Evolutionary conservation across 371 early-diverging fungal genomes (phyloP).

Genomic region (Batkoa obscura): DNA sequence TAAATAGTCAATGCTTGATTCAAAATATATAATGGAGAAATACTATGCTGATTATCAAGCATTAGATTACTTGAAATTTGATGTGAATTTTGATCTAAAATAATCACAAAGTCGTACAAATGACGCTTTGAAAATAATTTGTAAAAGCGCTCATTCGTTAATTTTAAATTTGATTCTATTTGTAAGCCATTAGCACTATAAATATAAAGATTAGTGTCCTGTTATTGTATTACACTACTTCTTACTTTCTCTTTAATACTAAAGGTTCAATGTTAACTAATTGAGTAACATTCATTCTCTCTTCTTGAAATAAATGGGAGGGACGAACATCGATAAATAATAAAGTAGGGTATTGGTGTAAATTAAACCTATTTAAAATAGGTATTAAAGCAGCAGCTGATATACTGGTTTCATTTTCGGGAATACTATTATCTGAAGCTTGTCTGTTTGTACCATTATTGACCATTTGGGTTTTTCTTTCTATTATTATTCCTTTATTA

Average conservation of each 20-base stretch:
- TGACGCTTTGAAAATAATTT: slow-evolving; percentile 38
- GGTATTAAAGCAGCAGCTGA: not conserved
- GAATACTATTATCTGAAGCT: too few relatives aligned
- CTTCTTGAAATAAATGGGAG: slow-evolving; percentile 12
- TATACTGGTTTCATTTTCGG: too few relatives aligned
- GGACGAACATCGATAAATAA: slow-evolving; percentile 72
- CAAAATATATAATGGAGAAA: slow-evolving; percentile 9
- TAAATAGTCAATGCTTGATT: slow-evolving; percentile 30
- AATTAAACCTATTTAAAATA: not conserved
- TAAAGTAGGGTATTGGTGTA: slow-evolving; percentile 15
- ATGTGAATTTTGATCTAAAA: slow-evolving; percentile 36
- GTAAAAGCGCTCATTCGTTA: slow-evolving; percentile 15
- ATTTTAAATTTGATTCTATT: slow-evolving; percentile 15
- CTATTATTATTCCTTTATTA: too few relatives aligned
- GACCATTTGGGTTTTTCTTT: too few relatives aligned
- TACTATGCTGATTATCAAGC: slow-evolving; percentile 5
- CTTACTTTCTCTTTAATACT: slow-evolving; percentile 32
- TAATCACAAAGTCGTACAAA: slow-evolving; percentile 52
- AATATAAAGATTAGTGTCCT: slow-evolving; percentile 22
- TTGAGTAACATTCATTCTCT: too few relatives aligned
- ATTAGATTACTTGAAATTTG: not conserved
- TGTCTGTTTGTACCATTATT: too few relatives aligned
- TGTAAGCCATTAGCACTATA: slow-evolving; percentile 19
- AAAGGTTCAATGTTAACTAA: slow-evolving; percentile 60
- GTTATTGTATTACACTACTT: slow-evolving; percentile 6